phyloP scores from a whole-genome alignment of 306 rosid species.

The Cicer chorassanicum region DNA sequence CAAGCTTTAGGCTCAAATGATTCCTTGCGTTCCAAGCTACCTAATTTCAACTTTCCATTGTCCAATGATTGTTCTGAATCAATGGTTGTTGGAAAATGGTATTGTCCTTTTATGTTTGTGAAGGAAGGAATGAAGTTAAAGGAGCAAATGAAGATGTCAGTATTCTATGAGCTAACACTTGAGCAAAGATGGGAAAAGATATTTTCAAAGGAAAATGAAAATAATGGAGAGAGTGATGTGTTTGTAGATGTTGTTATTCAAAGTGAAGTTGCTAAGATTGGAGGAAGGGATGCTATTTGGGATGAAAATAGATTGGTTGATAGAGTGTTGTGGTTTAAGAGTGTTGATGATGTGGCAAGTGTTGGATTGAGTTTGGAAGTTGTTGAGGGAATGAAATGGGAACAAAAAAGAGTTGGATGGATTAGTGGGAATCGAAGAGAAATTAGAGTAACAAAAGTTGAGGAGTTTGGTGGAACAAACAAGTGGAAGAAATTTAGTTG shows the following conservation, averaged over 20 bases:
- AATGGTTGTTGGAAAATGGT: conserved; percentile 60
- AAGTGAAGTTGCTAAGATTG: conserved; percentile 42
- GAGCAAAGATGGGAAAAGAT: conserved; percentile 62
- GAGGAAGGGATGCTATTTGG: conserved; percentile 42
- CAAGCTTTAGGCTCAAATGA: conserved; percentile 58
- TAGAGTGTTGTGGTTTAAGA: conserved; percentile 51
- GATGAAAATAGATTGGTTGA: not conserved
- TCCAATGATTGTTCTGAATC: conserved; percentile 30
- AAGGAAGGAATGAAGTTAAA: conserved; percentile 48
- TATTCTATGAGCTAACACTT: conserved; percentile 57
- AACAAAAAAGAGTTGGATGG: conserved; percentile 43
- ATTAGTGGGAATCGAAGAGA: conserved; percentile 1
- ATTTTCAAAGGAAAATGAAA: conserved; percentile 32
- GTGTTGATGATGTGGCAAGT: conserved; percentile 35
- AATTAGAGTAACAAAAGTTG: conserved; percentile 5
- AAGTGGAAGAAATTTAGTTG: conserved; percentile 53
- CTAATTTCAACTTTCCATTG: conserved; percentile 41
- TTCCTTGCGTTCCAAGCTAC: conserved; percentile 46
- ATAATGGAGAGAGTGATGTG: not conserved
- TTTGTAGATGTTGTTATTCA: conserved; percentile 54
- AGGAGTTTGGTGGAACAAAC: not conserved
- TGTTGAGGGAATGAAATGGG: conserved; percentile 34
- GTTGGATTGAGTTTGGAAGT: conserved; percentile 49
- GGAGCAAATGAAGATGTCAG: conserved; percentile 45
- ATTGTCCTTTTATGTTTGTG: conserved; percentile 62